Base-by-base conservation (phyloP, 192 early-diverging fungal species). In the Backusella mclennaniae region DNA sequence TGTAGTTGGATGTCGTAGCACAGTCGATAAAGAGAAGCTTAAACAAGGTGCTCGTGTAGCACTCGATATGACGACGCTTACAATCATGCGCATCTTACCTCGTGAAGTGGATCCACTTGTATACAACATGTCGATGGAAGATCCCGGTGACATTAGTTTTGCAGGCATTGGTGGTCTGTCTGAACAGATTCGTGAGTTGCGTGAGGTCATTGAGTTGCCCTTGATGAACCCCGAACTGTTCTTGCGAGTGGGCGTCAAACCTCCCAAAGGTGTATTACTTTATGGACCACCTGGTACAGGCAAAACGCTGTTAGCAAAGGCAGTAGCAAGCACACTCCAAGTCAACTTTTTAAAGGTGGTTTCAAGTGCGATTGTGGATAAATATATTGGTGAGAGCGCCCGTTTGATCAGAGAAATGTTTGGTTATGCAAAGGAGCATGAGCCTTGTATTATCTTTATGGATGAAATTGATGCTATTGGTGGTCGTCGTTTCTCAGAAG, bases 381-480 rank as follows among this genome's bases (percentile, higher is more conserved):
- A 99, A 86, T 99, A 98, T 80, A 99, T 99, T 88, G 98, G 98
- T 73, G 98, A 99, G 87, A 96, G 94, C 85, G 97, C 98, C 46
- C 86, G 98, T 76, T 85, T 99, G 67, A 91, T 99, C 72, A 89
- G 98, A 35, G 98, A 99, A 85, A 99, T 99, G 98, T 99, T 99
- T 92, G 72, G 88, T 0, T 99, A 99, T 85, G 98, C 98, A 44
- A 95, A 94, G 75, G 97, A 98, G 80, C 98, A 99, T 82, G 96
- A 99, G 77, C 98, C 98, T 14, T 99, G 98, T 86, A 98, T 99
- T 76, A 99, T 99, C 52, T 99, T 99, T 79, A 99, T 99, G 97
- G 98, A 99, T 85, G 98, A 99, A 82, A 98, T 99, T 82, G 98
- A 99, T 87, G 97, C 98, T 41, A 99, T 99, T 87, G 98, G 97